phyloP scores from a whole-genome alignment of 768 basidiomycete genomes.

The Pholiota molesta region DNA sequence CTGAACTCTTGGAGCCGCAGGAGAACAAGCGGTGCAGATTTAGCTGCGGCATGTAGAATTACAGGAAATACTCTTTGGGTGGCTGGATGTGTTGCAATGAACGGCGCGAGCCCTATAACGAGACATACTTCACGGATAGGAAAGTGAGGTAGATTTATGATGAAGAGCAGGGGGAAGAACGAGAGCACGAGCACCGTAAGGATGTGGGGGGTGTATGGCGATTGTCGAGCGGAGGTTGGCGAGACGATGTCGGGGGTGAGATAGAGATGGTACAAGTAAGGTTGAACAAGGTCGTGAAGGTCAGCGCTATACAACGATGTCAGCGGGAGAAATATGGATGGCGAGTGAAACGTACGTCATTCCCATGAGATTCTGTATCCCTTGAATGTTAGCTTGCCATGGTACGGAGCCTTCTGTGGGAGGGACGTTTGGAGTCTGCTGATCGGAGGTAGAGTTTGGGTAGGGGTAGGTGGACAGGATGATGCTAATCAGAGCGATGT shows the following conservation, averaged over 20 bases:
- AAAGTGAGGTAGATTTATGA: conserved; percentile 49
- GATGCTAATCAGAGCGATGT: conserved; percentile 59
- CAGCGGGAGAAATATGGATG: not conserved
- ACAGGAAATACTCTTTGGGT: conserved; percentile 34
- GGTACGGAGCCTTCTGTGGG: conserved; percentile 68
- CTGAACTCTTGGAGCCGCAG: not conserved
- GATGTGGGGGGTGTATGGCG: conserved; percentile 57
- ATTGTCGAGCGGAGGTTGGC: conserved; percentile 17
- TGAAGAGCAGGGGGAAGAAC: conserved; percentile 51
- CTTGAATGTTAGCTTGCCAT: conserved; percentile 89
- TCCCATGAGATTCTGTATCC: conserved; percentile 92
- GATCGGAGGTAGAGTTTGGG: conserved; percentile 23
- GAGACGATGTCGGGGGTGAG: conserved; percentile 38
- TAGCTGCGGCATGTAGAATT: conserved; percentile 9
- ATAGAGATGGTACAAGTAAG: conserved; percentile 52
- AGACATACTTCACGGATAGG: conserved; percentile 52
- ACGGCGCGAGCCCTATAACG: conserved; percentile 50
- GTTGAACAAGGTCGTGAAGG: conserved; percentile 52
- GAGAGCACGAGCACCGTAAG: conserved; percentile 50
- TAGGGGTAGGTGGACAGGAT: conserved; percentile 70
- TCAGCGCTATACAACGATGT: conserved; percentile 54
- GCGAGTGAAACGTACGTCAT: conserved; percentile 52
- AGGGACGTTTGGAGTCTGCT: conserved; percentile 35
- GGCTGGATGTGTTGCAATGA: conserved; percentile 56
- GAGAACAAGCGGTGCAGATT: conserved; percentile 12